Base-by-base conservation (phyloP, 306 rosid genomes). In the Macrotyloma uniflorum region DNA sequence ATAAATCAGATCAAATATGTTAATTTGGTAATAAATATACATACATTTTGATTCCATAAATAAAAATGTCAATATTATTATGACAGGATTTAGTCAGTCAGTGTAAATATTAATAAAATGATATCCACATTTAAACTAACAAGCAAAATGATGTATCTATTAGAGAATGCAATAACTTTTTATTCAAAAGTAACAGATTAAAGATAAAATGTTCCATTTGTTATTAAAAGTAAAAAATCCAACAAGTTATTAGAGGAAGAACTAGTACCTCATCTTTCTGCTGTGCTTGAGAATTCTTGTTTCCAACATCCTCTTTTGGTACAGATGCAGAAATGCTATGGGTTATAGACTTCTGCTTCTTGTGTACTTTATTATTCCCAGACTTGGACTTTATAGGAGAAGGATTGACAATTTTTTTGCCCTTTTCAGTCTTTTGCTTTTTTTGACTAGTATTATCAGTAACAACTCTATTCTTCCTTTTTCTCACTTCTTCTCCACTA, bases 361-460 rank as follows among this genome's bases (percentile, higher is more conserved):
- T 85, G 49, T 75, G 84, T 6, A 75, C 71, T 87, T 88, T 93
- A 78, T 76, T 87, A 63, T 64, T 84, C 77, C 88, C 88, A 51
- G 90, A 78, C 72, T 82, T 86, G 70, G 71, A 76, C 70, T 87
- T 90, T 23, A 81, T 72, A 46, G 91, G 82, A 45, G 91, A 83
- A 79, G 81, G 8, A 79, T 74, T 49, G 69, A 46, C 81, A 57
- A 68, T 70, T 64, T 72, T 40, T 82, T 93, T 90, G 59, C 90
- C 89, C 87, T 87, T 93, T 53, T 89, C 96, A 49, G 85, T 86
- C 91, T 73, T 91, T 19, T 30, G 77, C 89, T 90, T 96, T 89
- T 91, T 91, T 81, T 81, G 84, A 87, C 74, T 87, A 76, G 62
- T 57, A 74, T 75, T 84, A 38, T 72, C 79, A 77, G 63, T 77